A percentile compares a stretch with the other conserved stretches of the same genome.
Conservation (phyloP, 257 asterid species). For the Nicotiana tabacum region DNA sequence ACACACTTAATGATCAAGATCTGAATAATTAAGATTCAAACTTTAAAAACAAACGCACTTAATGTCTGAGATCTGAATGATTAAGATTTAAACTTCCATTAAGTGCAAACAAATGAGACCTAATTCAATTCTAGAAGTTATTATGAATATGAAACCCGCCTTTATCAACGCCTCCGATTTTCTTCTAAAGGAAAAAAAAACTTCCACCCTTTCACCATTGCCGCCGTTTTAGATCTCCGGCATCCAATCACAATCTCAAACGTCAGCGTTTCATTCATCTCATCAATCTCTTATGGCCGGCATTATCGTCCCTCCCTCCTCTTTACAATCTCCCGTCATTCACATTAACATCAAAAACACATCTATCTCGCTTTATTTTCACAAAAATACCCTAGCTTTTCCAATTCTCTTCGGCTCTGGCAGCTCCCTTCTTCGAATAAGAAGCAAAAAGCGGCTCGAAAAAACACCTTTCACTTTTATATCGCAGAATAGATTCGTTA, state of each 20-base stretch:
- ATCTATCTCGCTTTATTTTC: background rate
- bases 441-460: background rate
- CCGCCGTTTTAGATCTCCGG: background rate
- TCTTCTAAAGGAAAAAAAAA: too few relatives aligned
- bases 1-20: too few relatives aligned
- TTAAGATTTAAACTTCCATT: too few relatives aligned
- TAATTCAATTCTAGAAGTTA: too few relatives aligned
- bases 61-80: too few relatives aligned
- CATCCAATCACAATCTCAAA: background rate
- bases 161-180: too few relatives aligned
- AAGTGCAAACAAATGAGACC: too few relatives aligned
- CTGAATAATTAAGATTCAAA: too few relatives aligned
- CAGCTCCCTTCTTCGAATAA: background rate
- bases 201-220: too few relatives aligned
- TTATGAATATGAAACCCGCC: too few relatives aligned
- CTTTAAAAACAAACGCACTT: too few relatives aligned
- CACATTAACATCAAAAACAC: background rate
- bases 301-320: background rate
- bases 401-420: background rate
- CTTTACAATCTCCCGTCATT: background rate
- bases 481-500: slow-evolving; percentile 26
- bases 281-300: slow-evolving; percentile 1
- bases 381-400: background rate
- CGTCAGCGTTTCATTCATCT: background rate
- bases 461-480: slow-evolving; percentile 22